Evolutionary conservation across 1,139 yeast genomes (phyloP).

Genomic region (Debaryomyces fabryi): DNA sequence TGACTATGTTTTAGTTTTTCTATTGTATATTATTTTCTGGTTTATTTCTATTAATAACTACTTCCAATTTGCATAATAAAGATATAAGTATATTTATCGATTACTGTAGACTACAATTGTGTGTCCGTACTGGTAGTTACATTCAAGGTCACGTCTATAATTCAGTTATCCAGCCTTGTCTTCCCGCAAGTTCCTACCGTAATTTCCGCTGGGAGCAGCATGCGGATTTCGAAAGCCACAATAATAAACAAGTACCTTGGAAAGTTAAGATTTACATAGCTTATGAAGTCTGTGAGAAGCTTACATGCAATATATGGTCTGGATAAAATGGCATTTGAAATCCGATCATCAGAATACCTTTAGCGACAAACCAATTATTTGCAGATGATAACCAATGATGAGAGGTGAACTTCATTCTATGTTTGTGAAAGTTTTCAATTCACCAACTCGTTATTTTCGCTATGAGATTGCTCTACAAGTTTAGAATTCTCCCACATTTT

Average conservation of each 20-base stretch:
- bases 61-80: conserved; percentile 6
- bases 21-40: conserved; percentile 7
- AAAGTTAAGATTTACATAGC: not conserved
- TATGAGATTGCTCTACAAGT: not conserved
- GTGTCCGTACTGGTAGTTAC: not conserved
- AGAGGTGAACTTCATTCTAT: not conserved
- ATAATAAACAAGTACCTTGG: not conserved
- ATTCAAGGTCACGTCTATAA: not conserved
- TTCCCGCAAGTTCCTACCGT: not conserved
- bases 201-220: not conserved
- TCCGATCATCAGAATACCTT: not conserved
- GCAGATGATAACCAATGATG: not conserved
- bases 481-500: conserved; percentile 66
- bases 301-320: not conserved
- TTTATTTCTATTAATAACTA: conserved; percentile 4
- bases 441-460: not conserved
- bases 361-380: not conserved
- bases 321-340: not conserved
- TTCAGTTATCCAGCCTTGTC: not conserved
- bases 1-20: not conserved
- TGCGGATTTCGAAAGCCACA: not conserved
- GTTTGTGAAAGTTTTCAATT: not conserved
- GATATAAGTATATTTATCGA: not conserved
- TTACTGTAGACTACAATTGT: not conserved
- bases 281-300: not conserved